These are phyloP conservation scores for Boletellus ananiceps DNA, from an alignment of 768 basidiomycete genomes.

Conservation along the genomic window DNA sequence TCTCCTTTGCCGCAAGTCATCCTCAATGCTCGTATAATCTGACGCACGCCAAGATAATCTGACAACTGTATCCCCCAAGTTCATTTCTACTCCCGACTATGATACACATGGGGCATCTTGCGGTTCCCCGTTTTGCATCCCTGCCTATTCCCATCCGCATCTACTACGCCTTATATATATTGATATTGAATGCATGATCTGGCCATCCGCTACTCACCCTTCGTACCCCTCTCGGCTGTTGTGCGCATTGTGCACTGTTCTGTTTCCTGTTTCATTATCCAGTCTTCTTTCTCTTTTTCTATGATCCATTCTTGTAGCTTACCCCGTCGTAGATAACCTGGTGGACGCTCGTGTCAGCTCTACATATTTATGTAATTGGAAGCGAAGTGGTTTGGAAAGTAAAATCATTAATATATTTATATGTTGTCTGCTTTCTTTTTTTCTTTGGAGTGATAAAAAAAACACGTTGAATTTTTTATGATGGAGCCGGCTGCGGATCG, in stretches of 20 bases:
- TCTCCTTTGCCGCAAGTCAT: slow-evolving; percentile 13
- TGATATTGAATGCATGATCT: slow-evolving; percentile 25
- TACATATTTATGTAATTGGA: slow-evolving; percentile 29
- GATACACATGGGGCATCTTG: slow-evolving; percentile 28
- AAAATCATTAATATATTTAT: slow-evolving; percentile 13
- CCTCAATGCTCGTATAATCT: slow-evolving; percentile 24
- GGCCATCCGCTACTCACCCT: slow-evolving; percentile 1
- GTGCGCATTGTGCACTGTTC: background rate
- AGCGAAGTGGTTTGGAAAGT: slow-evolving; percentile 9
- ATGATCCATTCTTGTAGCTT: slow-evolving; percentile 29
- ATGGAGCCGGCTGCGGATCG: background rate
- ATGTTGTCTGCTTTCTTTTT: background rate
- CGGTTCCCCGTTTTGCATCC: slow-evolving; percentile 21
- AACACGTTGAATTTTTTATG: no score
- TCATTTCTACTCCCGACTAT: slow-evolving; percentile 15
- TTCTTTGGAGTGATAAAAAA: no score
- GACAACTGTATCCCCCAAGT: slow-evolving; percentile 14
- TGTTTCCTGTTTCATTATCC: slow-evolving; percentile 13
- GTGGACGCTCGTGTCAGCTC: slow-evolving; percentile 16
- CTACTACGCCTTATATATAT: slow-evolving; percentile 15
- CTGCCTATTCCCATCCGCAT: slow-evolving; percentile 8
- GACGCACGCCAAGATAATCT: slow-evolving; percentile 18
- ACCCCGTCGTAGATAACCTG: slow-evolving; percentile 27
- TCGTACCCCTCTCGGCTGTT: slow-evolving; percentile 4
- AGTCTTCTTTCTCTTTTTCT: background rate